Conservation (phyloP, 106 monocot genomes). For the Dendrobium huoshanense region DNA sequence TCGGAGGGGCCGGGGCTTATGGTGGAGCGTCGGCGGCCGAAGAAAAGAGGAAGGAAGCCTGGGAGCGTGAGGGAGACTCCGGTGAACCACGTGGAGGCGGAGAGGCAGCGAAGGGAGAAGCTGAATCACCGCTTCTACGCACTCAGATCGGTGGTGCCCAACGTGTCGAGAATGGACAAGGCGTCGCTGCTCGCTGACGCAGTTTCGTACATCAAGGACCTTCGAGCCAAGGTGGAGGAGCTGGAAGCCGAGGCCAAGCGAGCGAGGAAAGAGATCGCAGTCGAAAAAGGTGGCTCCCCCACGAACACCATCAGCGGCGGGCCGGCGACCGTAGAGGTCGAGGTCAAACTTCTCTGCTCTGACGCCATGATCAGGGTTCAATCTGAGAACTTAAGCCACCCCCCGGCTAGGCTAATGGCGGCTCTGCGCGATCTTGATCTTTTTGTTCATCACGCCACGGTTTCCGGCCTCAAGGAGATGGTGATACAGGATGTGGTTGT, state of each 20-base stretch:
- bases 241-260: constrained; percentile 33
- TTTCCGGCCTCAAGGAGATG: constrained; percentile 16
- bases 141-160: constrained; percentile 74
- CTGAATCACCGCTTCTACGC: constrained; percentile 76
- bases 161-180: constrained; percentile 83
- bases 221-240: constrained; percentile 34
- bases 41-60: constrained; percentile 34
- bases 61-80: constrained; percentile 21
- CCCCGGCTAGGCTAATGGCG: constrained; percentile 37
- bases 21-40: constrained; percentile 5
- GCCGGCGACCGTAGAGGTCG: constrained; percentile 16
- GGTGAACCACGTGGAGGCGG: constrained; percentile 71
- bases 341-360: constrained; percentile 24
- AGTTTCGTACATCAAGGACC: constrained; percentile 67
- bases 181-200: constrained; percentile 71
- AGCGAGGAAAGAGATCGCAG: neutral
- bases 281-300: neutral
- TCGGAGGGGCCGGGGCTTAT: constrained; percentile 3
- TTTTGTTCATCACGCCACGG: constrained; percentile 34
- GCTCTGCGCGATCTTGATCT: constrained; percentile 29
- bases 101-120: constrained; percentile 71
- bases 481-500: constrained; percentile 20
- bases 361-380: constrained; percentile 32
- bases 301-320: neutral
- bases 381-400: constrained; percentile 21